Conservation (phyloP, 1,139 yeast genomes). For the Yamadazyma jaroonii region DNA sequence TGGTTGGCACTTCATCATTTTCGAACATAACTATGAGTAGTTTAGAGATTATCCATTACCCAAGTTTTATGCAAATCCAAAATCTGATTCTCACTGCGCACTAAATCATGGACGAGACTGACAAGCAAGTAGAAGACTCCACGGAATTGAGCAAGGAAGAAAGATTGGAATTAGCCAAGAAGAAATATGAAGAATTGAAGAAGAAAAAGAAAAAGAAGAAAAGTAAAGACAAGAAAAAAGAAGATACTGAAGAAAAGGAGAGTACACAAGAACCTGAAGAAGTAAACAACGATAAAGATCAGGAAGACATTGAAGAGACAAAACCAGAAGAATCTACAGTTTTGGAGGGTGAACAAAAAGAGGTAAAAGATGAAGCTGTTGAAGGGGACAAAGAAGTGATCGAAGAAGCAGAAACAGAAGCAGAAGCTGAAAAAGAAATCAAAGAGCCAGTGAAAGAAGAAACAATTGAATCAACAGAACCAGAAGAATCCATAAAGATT, state of each 20-base stretch:
- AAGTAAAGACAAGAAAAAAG: constrained; percentile 13
- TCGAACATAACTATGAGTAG: too few relatives aligned
- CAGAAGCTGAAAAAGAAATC: constrained; percentile 5
- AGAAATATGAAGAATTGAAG: constrained; percentile 62
- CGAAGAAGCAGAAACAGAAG: constrained; percentile 1
- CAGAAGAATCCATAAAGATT: constrained; percentile 5
- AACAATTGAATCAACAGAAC: background rate
- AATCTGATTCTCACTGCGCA: background rate
- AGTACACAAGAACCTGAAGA: constrained; percentile 5
- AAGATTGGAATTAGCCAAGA: constrained; percentile 62
- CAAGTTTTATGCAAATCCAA: too few relatives aligned
- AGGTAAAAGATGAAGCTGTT: too few relatives aligned
- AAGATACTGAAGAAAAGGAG: constrained; percentile 11
- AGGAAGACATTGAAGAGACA: constrained; percentile 9
- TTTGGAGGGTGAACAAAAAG: constrained; percentile 4
- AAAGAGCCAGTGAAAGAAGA: constrained; percentile 10
- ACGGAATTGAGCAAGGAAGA: constrained; percentile 47
- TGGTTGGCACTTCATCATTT: too few relatives aligned
- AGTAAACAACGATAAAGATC: constrained; percentile 9
- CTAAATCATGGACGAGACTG: background rate
- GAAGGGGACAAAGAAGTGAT: constrained; percentile 8
- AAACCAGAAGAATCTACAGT: too few relatives aligned
- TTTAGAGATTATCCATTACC: too few relatives aligned
- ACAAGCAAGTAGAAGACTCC: background rate
- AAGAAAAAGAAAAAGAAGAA: constrained; percentile 52